A percentile compares a stretch with the other conserved stretches of the same genome.
Evolutionary conservation across 768 basidiomycete genomes (phyloP).

Genomic region (Lactarius akahatsu): DNA sequence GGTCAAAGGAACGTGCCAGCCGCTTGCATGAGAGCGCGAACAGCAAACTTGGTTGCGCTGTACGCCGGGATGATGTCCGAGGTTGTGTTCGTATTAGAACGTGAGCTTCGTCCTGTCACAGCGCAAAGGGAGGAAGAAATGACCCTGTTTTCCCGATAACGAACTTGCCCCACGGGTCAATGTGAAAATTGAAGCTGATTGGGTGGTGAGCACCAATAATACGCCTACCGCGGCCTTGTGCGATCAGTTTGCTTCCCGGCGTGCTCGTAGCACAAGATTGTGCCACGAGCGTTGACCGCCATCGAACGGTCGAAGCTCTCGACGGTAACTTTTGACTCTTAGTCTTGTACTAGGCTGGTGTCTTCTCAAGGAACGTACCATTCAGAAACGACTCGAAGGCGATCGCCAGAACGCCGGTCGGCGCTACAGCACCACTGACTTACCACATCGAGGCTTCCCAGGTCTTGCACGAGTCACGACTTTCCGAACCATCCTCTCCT

Average conservation of each 20-base stretch:
- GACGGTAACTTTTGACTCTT: background rate
- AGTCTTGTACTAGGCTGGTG: background rate
- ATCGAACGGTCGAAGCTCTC: slow-evolving; percentile 15
- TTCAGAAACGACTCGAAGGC: slow-evolving; percentile 5
- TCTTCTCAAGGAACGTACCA: background rate
- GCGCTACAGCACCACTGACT: background rate
- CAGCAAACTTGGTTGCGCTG: slow-evolving; percentile 30
- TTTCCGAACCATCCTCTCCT: slow-evolving; percentile 8
- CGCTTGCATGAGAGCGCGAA: slow-evolving; percentile 30
- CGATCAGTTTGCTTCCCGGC: slow-evolving; percentile 31
- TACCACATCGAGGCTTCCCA: slow-evolving; percentile 27
- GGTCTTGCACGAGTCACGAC: slow-evolving; percentile 15
- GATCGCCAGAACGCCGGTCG: too few species aligned
- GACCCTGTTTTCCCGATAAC: slow-evolving; percentile 22
- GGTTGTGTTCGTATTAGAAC: background rate
- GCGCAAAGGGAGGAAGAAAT: background rate
- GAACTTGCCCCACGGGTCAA: slow-evolving; percentile 15
- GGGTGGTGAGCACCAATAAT: slow-evolving; percentile 22
- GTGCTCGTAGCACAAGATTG: slow-evolving; percentile 32
- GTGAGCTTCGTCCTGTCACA: background rate
- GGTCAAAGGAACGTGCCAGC: slow-evolving; percentile 14
- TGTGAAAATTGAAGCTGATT: background rate
- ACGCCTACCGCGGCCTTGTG: slow-evolving; percentile 25
- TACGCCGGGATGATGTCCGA: slow-evolving; percentile 8
- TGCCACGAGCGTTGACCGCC: slow-evolving; percentile 20